phyloP scores from a whole-genome alignment of 371 early-diverging fungal genomes.

The Mortierella sp. region DNA sequence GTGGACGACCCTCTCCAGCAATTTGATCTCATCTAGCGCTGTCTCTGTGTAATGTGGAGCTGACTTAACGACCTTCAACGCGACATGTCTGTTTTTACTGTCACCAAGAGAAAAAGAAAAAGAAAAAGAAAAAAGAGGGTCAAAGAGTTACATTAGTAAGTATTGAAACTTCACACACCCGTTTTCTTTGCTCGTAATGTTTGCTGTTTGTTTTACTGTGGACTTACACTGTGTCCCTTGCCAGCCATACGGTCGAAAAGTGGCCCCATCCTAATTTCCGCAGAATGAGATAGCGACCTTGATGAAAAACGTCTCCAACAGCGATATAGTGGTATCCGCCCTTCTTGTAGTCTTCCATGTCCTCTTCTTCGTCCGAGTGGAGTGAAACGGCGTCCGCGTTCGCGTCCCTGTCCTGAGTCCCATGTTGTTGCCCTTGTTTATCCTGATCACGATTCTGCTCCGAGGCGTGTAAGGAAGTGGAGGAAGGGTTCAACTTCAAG shows the following conservation, averaged over 20 bases:
- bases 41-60: slow-evolving; percentile 96
- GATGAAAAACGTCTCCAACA: slow-evolving; percentile 84
- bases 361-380: slow-evolving; percentile 81
- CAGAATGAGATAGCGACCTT: slow-evolving; percentile 82
- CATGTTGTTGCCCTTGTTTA: neutral
- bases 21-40: slow-evolving; percentile 95
- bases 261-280: slow-evolving; percentile 99
- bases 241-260: slow-evolving; percentile 97
- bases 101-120: too few relatives aligned
- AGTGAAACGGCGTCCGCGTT: slow-evolving; percentile 10
- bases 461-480: neutral
- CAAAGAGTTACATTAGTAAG: too few relatives aligned
- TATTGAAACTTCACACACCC: too few relatives aligned
- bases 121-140: too few relatives aligned
- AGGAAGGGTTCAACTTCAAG: neutral
- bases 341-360: slow-evolving; percentile 87
- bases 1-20: slow-evolving; percentile 80
- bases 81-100: slow-evolving; percentile 83
- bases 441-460: neutral
- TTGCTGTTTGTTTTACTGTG: too few relatives aligned
- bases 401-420: neutral
- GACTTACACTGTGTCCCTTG: slow-evolving; percentile 78
- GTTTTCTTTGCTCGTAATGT: too few relatives aligned
- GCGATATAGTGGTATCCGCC: slow-evolving; percentile 96
- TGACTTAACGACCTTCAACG: slow-evolving; percentile 96